phyloP scores from a whole-genome alignment of 2,329 filamentous ascomycete species.

The Penicillium crustosum region DNA sequence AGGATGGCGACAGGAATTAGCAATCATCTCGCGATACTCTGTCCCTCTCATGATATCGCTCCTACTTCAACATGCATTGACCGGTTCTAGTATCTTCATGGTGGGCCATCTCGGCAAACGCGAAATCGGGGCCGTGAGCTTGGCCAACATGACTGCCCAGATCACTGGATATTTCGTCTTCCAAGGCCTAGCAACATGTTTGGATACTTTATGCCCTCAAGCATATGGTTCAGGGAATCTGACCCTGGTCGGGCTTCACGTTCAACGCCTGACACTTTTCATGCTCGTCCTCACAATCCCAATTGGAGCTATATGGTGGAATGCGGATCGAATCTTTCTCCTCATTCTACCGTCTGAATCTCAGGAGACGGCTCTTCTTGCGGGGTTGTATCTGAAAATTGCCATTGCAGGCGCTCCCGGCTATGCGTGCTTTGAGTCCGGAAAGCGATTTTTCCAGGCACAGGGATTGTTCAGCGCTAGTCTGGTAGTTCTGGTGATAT shows the following conservation, averaged over 20 bases:
- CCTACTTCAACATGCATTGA: constrained; percentile 73
- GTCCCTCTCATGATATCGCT: constrained; percentile 69
- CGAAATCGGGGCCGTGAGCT: constrained; percentile 62
- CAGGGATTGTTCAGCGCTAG: constrained; percentile 76
- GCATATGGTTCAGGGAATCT: constrained; percentile 86
- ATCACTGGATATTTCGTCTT: constrained; percentile 73
- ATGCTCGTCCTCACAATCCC: constrained; percentile 68
- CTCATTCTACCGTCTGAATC: constrained; percentile 63
- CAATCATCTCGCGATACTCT: constrained; percentile 70
- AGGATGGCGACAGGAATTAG: constrained; percentile 57
- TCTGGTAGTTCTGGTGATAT: constrained; percentile 75
- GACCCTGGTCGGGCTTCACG: constrained; percentile 76
- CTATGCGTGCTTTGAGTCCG: constrained; percentile 69
- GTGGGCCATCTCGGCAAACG: constrained; percentile 70
- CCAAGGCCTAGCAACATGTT: constrained; percentile 77
- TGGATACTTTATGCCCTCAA: constrained; percentile 87
- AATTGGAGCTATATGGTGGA: constrained; percentile 67
- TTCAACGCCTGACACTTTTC: constrained; percentile 75
- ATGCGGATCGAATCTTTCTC: constrained; percentile 62
- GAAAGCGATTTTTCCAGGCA: constrained; percentile 80
- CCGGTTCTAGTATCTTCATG: constrained; percentile 71
- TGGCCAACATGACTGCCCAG: constrained; percentile 72
- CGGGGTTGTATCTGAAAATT: constrained; percentile 68
- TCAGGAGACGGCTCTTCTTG: constrained; percentile 63
- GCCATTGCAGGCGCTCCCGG: constrained; percentile 68